Evolutionary conservation across 345 rosid species (phyloP), one percentile per base, ranked within the genome.

Genomic region (Turnera subulata): DNA sequence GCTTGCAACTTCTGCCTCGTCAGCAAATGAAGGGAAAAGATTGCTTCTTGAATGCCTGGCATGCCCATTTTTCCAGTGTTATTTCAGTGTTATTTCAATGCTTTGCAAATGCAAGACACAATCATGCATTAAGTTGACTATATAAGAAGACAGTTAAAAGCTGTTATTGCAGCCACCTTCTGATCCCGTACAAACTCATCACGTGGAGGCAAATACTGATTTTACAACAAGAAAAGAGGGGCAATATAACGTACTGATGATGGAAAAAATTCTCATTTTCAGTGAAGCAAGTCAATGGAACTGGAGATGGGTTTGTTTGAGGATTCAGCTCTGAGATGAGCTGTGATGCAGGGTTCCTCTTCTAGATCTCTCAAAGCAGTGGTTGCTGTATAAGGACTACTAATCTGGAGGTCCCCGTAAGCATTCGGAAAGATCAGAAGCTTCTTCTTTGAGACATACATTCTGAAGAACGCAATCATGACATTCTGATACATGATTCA

Each of bases 381-480:
- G 44, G 23, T n/a, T n/a, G n/a, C 49, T 22, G 72, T 61, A 49
- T 23, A 81, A 58, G 80, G 87, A 19, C 88, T 77, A 16, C 71
- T 75, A 25, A 79, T 76, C 50, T 64, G 78, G 13, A 84, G 51
- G 33, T 76, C 82, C n/a, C n/a, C 11, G 73, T 70, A 42, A 92
- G 65, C 83, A 92, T 77, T 64, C 79, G 84, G 59, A 81, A 57
- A 92, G 91, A 70, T 76, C 84, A 23, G 91, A 76, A 44, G 82
- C 76, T 72, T 92, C 96, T 54, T 92, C 88, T 76, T 80, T 89
- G 65, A 92, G 96, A 67, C 75, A 73, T 18, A 76, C 73, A 74
- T 84, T 92, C 42, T 81, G 83, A 29, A 84, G 66, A 42, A 73
- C 91, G 1, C 53, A 70, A 55, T 84, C 86, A 49, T 83, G 90